A percentile compares a stretch with the other conserved stretches of the same genome.
phyloP scores from a whole-genome alignment of 1,284 basidiomycete genomes.

The Ustanciosporium gigantosporum region DNA sequence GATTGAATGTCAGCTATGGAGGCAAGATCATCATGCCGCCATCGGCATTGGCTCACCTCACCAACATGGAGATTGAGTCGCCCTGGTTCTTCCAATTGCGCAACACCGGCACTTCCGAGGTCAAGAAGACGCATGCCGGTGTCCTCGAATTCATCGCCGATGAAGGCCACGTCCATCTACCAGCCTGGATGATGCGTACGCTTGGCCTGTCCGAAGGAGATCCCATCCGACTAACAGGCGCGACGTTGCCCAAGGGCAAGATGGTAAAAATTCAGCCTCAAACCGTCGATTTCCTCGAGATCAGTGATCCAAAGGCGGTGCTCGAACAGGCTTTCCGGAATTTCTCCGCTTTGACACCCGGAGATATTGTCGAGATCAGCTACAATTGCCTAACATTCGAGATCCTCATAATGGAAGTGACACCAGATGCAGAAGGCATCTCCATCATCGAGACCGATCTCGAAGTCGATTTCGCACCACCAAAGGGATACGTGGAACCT shows the following conservation, averaged over 20 bases:
- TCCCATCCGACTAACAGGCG: constrained; percentile 86
- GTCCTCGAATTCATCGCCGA: constrained; percentile 99
- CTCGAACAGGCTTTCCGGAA: constrained; percentile 93
- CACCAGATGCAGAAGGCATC: constrained; percentile 77
- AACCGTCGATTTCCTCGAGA: constrained; percentile 88
- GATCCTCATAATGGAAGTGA: constrained; percentile 91
- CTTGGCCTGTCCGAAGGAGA: constrained; percentile 90
- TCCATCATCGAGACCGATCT: constrained; percentile 92
- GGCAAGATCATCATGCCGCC: constrained; percentile 99
- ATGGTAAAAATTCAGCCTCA: constrained; percentile 97
- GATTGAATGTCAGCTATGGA: constrained; percentile 87
- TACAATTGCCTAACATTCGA: constrained; percentile 82
- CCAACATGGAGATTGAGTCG: constrained; percentile 82
- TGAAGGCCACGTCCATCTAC: constrained; percentile 91
- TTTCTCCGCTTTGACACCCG: constrained; percentile 70
- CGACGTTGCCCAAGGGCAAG: constrained; percentile 87
- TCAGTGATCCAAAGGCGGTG: constrained; percentile 88
- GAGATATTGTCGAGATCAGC: constrained; percentile 64
- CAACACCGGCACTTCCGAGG: constrained; percentile 68
- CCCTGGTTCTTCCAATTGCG: constrained; percentile 97
- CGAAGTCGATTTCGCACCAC: constrained; percentile 72
- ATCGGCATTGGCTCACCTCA: constrained; percentile 85
- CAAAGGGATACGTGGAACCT: constrained; percentile 79
- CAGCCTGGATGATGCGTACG: constrained; percentile 99
- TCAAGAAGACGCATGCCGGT: constrained; percentile 78